Conservation (phyloP, 176 grass and related monocot species). For the Elaeis guineensis region DNA sequence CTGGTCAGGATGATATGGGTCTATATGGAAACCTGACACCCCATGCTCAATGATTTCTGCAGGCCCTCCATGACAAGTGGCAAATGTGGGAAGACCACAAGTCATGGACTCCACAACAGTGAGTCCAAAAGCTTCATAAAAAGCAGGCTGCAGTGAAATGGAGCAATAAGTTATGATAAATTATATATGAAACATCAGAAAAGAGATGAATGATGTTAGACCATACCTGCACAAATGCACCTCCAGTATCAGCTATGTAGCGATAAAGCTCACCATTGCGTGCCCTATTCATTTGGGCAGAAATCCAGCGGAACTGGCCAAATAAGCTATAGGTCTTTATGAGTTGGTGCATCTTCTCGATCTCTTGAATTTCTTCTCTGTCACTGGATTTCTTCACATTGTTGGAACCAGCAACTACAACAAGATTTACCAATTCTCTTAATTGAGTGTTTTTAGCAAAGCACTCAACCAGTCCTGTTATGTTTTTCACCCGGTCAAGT, state of each 20-base stretch:
- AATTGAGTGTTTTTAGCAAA: conserved; percentile 47
- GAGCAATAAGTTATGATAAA: neutral
- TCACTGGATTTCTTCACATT: conserved; percentile 70
- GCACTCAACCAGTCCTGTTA: conserved; percentile 81
- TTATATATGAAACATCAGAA: too few relatives aligned
- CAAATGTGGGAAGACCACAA: conserved; percentile 85
- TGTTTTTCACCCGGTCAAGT: conserved; percentile 84
- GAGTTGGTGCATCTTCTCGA: conserved; percentile 86
- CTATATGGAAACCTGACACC: conserved; percentile 83
- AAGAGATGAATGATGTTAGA: too few relatives aligned
- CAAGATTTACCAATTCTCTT: conserved; percentile 75
- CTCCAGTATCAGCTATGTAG: conserved; percentile 83
- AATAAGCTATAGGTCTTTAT: conserved; percentile 63
- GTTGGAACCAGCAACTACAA: conserved; percentile 74
- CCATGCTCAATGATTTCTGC: conserved; percentile 90
- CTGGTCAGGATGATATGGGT: conserved; percentile 77
- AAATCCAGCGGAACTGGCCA: conserved; percentile 92
- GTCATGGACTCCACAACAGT: conserved; percentile 92
- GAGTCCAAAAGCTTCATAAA: conserved; percentile 94
- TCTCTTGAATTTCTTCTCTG: conserved; percentile 79
- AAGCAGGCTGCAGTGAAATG: conserved; percentile 52
- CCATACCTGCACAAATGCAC: conserved; percentile 83
- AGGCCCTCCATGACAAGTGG: conserved; percentile 82
- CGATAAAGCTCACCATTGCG: conserved; percentile 83
- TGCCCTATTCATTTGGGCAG: conserved; percentile 73